These are phyloP conservation scores for Boletus rubroflammeus DNA, from an alignment of 768 basidiomycete genomes.

Conservation along the genomic window DNA sequence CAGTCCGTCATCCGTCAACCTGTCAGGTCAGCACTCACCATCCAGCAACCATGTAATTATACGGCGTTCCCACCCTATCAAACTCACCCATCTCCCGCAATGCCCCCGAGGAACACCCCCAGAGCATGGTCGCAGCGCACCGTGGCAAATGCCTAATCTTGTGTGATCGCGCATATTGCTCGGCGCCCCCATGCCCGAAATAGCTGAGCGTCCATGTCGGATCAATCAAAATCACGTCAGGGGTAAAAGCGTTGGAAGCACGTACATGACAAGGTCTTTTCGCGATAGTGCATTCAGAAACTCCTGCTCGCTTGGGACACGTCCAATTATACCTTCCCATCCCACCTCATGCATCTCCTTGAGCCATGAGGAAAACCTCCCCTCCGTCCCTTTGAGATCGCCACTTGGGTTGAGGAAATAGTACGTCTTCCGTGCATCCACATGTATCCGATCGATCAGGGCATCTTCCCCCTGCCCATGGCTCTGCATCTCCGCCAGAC, in stretches of 20 bases:
- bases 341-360: constrained; percentile 65
- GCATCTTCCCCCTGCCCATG: constrained; percentile 12
- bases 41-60: constrained; percentile 95
- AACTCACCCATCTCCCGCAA: constrained; percentile 92
- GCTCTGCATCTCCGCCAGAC: constrained; percentile 50
- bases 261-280: constrained; percentile 89
- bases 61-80: constrained; percentile 87
- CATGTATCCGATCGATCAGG: constrained; percentile 43
- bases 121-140: constrained; percentile 96
- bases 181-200: constrained; percentile 95
- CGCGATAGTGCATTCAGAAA: constrained; percentile 65
- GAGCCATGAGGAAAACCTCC: constrained; percentile 76
- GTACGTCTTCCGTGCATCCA: constrained; percentile 70
- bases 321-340: constrained; percentile 82
- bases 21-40: constrained; percentile 62
- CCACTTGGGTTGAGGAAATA: constrained; percentile 92
- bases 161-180: constrained; percentile 89
- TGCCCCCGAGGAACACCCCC: constrained; percentile 96
- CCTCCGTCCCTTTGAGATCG: constrained; percentile 81
- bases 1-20: background rate
- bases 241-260: constrained; percentile 17
- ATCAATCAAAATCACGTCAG: background rate
- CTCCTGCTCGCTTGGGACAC: constrained; percentile 79
- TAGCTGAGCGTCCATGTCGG: constrained; percentile 51
- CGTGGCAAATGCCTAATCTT: constrained; percentile 73